phyloP scores from a whole-genome alignment of 192 early-diverging fungal genomes.

The Lobulomyces angularis region DNA sequence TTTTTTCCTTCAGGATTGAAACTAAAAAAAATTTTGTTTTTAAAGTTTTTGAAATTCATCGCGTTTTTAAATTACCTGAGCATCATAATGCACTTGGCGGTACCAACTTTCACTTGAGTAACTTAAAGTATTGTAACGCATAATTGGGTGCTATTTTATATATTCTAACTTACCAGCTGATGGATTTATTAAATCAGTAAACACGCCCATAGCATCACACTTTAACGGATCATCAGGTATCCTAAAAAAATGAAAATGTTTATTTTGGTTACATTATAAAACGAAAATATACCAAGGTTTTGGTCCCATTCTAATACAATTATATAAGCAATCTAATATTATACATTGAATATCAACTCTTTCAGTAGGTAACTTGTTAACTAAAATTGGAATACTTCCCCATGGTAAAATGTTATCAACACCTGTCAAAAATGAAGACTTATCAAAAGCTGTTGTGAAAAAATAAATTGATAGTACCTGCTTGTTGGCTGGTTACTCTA shows the following conservation, averaged over 20 bases:
- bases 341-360: slow-evolving; percentile 31
- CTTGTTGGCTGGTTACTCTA: slow-evolving; percentile 16
- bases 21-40: slow-evolving; percentile 8
- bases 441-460: not conserved
- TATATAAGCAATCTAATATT: slow-evolving; percentile 32
- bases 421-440: slow-evolving; percentile 3
- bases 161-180: no score
- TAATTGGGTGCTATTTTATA: no score
- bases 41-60: not conserved
- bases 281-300: no score
- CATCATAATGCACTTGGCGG: slow-evolving; percentile 33
- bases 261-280: no score
- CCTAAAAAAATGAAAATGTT: no score
- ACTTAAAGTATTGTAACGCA: slow-evolving; percentile 17
- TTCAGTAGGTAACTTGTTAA: slow-evolving; percentile 24
- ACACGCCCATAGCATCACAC: slow-evolving; percentile 27
- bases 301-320: slow-evolving; percentile 28
- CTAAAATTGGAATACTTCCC: slow-evolving; percentile 14
- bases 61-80: slow-evolving; percentile 26
- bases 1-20: slow-evolving; percentile 31
- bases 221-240: slow-evolving; percentile 27
- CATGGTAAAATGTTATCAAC: slow-evolving; percentile 11
- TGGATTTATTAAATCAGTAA: slow-evolving; percentile 29
- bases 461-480: slow-evolving; percentile 14
- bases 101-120: slow-evolving; percentile 25